Base-by-base conservation (phyloP, 352 stramenopile species). In the Phytophthora cactorum region DNA sequence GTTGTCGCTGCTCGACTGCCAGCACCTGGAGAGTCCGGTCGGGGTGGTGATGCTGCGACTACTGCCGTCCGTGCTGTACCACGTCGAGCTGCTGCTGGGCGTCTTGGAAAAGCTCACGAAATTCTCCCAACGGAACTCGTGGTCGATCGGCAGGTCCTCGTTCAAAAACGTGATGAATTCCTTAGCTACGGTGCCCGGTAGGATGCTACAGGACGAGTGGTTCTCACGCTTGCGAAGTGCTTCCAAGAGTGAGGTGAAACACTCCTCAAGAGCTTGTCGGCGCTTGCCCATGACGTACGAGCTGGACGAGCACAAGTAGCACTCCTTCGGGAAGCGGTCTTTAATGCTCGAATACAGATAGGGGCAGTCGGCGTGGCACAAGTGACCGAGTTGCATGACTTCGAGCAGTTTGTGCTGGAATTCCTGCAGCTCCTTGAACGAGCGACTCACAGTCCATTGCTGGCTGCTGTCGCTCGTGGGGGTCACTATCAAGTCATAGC, bases 321-420 rank as follows among this genome's bases (percentile, higher is more conserved):
- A 77, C 22, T 89, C 70, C 1, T 82, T 80, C 0, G 83, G 83
- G 68, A 93, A 92, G 29, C 86, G 78, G 22, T 82, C 79, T 22
- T 82, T 84, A 32, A 80, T 63, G 54, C 73, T 87, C 74, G 86
- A 86, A 71, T 87, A 93, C 32, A 90, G 63, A 67, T 81, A 91
- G 27, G 79, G 77, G 51, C 81, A 89, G 29, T 62, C 58, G 29
- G 71, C 81, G 29, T 77, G 63, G 47, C 81, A 91, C 8, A 78
- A 65, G 63, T 89, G 81, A 32, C 81, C 83, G 58, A 87, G 81
- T 25, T 86, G 70, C 51, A 91, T 74, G 31, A 63, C 77, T 5
- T 56, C 44, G 5, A 84, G 54, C 22, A 81, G 28, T 1, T 54
- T 54, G 11, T 68, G 68, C 38, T 86, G 77, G 28, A 89, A 75